A percentile compares a stretch with the other conserved stretches of the same genome.
Evolutionary conservation across 2,329 filamentous ascomycete genomes (phyloP).

Genomic region (Dryadomyces quercus-mongolicae): DNA sequence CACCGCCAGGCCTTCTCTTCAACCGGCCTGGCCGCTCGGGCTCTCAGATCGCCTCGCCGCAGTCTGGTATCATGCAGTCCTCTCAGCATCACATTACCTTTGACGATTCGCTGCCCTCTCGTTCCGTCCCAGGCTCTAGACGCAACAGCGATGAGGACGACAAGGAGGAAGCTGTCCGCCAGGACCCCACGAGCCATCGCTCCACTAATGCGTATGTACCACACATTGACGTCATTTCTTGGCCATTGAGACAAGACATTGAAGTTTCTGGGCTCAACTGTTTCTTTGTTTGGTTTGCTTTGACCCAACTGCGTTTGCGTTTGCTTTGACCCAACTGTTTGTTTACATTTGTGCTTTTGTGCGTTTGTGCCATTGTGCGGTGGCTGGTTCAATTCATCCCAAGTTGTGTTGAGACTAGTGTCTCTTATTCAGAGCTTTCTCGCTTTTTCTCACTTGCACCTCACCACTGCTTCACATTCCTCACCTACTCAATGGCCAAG

Average conservation of each 20-base stretch:
- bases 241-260: too few relatives aligned
- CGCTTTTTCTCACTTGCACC: not conserved
- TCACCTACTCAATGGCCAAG: not conserved
- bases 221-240: not conserved
- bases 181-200: constrained; percentile 59
- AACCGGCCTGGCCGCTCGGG: constrained; percentile 64
- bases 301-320: too few relatives aligned
- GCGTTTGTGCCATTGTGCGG: too few relatives aligned
- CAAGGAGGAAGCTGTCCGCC: constrained; percentile 61
- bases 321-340: too few relatives aligned
- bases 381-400: not conserved
- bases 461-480: not conserved
- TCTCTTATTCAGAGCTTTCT: not conserved
- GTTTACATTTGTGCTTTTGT: too few relatives aligned
- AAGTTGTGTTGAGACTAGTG: not conserved
- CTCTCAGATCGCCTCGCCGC: constrained; percentile 70
- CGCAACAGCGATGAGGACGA: constrained; percentile 89
- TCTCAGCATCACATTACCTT: constrained; percentile 34
- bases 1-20: constrained; percentile 58
- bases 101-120: constrained; percentile 60
- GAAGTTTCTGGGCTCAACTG: too few relatives aligned
- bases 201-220: constrained; percentile 66
- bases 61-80: constrained; percentile 43
- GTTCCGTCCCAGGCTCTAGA: constrained; percentile 75
- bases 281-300: too few relatives aligned